Evolutionary conservation across 78 protist species (phyloP).

Genomic region (Protostelium mycophagum): DNA sequence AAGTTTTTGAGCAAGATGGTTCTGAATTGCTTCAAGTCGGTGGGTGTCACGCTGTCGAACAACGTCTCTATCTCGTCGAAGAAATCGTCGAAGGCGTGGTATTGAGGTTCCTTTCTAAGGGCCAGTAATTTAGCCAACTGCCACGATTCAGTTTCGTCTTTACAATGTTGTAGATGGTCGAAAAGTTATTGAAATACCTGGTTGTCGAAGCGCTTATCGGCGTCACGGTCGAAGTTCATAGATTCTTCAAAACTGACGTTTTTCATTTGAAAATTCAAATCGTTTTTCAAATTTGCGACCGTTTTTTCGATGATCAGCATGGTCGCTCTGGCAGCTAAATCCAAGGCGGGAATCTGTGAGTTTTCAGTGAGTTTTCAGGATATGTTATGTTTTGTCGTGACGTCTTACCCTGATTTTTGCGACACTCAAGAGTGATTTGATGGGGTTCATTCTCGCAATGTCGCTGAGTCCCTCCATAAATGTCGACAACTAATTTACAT

Average conservation of each 20-base stretch:
- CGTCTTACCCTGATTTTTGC: background rate
- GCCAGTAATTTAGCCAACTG: background rate
- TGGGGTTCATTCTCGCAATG: background rate
- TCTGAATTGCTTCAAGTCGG: background rate
- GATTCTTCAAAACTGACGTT: background rate
- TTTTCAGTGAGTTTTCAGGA: background rate
- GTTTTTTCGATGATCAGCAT: background rate
- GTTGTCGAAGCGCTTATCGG: background rate
- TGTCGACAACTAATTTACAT: background rate
- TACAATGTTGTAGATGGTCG: background rate
- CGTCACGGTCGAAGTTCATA: background rate
- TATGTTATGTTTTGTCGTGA: no score
- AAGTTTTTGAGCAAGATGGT: background rate
- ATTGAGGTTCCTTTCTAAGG: background rate
- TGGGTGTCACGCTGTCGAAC: background rate
- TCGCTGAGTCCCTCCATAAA: background rate
- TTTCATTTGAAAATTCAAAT: background rate
- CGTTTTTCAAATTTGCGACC: background rate
- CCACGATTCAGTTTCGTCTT: no score
- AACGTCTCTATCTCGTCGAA: background rate
- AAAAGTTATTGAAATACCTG: background rate
- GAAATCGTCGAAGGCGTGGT: background rate
- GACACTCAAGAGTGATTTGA: background rate
- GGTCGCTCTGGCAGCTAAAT: background rate
- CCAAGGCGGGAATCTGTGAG: background rate